Evolutionary conservation across 306 rosid genomes (phyloP).

Genomic region (Prosopis cineraria): DNA sequence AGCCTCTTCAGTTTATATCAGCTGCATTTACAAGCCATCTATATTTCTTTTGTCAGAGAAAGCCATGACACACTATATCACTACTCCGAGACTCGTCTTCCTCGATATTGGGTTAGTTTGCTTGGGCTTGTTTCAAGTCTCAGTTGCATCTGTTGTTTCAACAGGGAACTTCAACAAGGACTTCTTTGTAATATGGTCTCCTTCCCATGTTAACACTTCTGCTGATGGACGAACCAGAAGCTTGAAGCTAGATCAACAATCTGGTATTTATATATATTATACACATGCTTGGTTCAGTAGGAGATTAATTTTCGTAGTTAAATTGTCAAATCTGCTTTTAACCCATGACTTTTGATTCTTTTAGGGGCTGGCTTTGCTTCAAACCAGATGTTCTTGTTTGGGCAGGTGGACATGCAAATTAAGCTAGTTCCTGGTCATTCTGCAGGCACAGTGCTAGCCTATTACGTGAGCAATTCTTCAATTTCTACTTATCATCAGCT

Average conservation of each 20-base stretch:
- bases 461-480: conserved; percentile 54
- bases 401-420: conserved; percentile 89
- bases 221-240: conserved; percentile 65
- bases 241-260: conserved; percentile 81
- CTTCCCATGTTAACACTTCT: conserved; percentile 80
- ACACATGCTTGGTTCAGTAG: neutral
- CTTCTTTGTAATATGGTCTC: conserved; percentile 87
- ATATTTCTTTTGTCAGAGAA: conserved; percentile 20
- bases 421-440: conserved; percentile 87
- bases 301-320: neutral
- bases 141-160: conserved; percentile 68
- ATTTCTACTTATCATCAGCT: neutral
- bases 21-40: neutral
- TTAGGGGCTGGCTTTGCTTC: conserved; percentile 87
- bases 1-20: conserved; percentile 28
- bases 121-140: conserved; percentile 37
- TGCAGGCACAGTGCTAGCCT: conserved; percentile 92
- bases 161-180: conserved; percentile 85
- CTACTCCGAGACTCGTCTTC: conserved; percentile 34
- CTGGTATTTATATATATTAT: conserved; percentile 52
- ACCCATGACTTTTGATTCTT: conserved; percentile 3
- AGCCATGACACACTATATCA: conserved; percentile 42
- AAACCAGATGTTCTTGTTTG: conserved; percentile 82
- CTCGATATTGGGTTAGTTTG: conserved; percentile 40
- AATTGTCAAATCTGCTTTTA: neutral